Percentiles rank a stretch among this genome's conserved stretches.
These are phyloP conservation scores for Penicillium ucsense DNA, from an alignment of 495 filamentous ascomycete species.

Conservation along the genomic window DNA sequence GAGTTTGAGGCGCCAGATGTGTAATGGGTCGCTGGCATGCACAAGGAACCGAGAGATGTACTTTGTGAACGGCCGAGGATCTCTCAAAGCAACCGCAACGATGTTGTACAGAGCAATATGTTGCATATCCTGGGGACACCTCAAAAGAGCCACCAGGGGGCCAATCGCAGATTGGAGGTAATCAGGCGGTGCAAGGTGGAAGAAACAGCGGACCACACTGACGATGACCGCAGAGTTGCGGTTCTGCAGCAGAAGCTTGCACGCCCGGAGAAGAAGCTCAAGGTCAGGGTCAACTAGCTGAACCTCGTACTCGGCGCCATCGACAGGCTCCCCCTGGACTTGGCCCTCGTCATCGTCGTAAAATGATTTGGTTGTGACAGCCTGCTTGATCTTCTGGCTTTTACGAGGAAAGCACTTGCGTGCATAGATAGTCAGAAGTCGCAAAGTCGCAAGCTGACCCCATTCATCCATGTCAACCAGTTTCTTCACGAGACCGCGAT, in stretches of 20 bases:
- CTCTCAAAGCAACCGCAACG: constrained; percentile 68
- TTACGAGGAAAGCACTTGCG: constrained; percentile 79
- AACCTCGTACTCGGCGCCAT: constrained; percentile 45
- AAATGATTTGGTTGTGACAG: constrained; percentile 52
- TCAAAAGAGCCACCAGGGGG: constrained; percentile 74
- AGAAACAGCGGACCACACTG: constrained; percentile 74
- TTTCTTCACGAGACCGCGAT: constrained; percentile 73
- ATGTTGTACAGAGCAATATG: constrained; percentile 89
- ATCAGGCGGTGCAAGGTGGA: constrained; percentile 66
- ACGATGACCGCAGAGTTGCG: constrained; percentile 90
- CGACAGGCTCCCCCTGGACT: constrained; percentile 33
- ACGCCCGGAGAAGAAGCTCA: constrained; percentile 67
- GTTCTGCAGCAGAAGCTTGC: constrained; percentile 76
- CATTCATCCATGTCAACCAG: constrained; percentile 99
- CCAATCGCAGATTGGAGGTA: constrained; percentile 65
- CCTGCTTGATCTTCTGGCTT: constrained; percentile 44
- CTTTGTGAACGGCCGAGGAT: constrained; percentile 67
- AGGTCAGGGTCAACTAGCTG: constrained; percentile 70
- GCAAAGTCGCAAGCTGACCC: constrained; percentile 77
- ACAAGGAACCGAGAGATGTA: constrained; percentile 84
- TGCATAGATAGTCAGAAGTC: constrained; percentile 72
- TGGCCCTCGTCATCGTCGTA: constrained; percentile 57
- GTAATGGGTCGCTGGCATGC: constrained; percentile 66
- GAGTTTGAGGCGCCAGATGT: constrained; percentile 82
- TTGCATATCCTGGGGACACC: constrained; percentile 76